These are phyloP conservation scores for Trichoderma reesei DNA, from an alignment of 495 filamentous ascomycete genomes.

Conservation along the genomic window DNA sequence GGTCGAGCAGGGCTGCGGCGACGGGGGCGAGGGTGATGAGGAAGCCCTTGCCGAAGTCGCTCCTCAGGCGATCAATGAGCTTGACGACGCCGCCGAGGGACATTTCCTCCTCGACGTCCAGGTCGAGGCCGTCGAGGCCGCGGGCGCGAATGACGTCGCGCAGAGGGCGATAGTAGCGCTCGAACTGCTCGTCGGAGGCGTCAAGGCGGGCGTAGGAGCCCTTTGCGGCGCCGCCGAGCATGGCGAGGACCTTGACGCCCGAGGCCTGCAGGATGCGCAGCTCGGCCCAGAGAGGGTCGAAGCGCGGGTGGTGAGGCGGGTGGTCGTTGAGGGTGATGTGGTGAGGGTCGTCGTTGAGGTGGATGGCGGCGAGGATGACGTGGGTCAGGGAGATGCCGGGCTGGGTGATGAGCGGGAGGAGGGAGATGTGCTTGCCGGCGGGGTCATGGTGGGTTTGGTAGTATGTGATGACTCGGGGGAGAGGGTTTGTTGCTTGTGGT, in stretches of 20 bases:
- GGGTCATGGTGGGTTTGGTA: slow-evolving; percentile 37
- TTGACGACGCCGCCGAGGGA: slow-evolving; percentile 57
- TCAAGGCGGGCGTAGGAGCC: slow-evolving; percentile 61
- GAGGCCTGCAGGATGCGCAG: slow-evolving; percentile 44
- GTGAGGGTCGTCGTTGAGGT: slow-evolving; percentile 50
- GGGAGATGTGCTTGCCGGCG: slow-evolving; percentile 49
- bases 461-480: slow-evolving; percentile 16
- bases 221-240: slow-evolving; percentile 71
- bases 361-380: slow-evolving; percentile 66
- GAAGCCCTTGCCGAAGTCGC: slow-evolving; percentile 60
- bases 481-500: background rate
- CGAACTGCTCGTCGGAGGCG: slow-evolving; percentile 43
- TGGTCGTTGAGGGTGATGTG: slow-evolving; percentile 68
- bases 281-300: slow-evolving; percentile 58
- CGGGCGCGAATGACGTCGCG: slow-evolving; percentile 46
- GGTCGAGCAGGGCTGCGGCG: slow-evolving; percentile 53
- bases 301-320: slow-evolving; percentile 43
- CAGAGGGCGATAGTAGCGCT: slow-evolving; percentile 57
- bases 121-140: slow-evolving; percentile 61
- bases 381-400: slow-evolving; percentile 49
- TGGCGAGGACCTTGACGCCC: slow-evolving; percentile 66
- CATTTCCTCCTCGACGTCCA: slow-evolving; percentile 79
- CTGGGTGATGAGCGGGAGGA: slow-evolving; percentile 59
- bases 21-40: slow-evolving; percentile 74
- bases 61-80: slow-evolving; percentile 60